phyloP scores from a whole-genome alignment of 345 rosid species.

The Gossypium longicalyx region DNA sequence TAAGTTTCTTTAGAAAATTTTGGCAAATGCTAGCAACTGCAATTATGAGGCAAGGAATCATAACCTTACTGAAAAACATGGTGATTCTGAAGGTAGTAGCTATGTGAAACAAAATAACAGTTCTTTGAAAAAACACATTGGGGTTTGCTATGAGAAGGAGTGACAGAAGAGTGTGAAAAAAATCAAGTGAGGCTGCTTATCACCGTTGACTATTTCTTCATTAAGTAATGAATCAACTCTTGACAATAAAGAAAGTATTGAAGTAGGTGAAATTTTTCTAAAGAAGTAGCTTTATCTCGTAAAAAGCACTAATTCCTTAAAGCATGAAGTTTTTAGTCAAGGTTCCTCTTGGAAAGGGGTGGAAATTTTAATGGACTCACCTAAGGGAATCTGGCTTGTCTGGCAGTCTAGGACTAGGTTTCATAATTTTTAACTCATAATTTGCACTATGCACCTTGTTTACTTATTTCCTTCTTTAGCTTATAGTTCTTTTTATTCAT shows the following conservation, averaged over 20 bases:
- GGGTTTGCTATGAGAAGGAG: constrained; percentile 19
- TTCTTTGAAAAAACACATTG: neutral
- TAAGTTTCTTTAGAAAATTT: too few species aligned
- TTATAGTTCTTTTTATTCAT: neutral
- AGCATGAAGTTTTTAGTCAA: constrained; percentile 34
- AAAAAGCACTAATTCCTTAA: constrained; percentile 20
- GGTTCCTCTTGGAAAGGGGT: constrained; percentile 56
- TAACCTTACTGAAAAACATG: neutral
- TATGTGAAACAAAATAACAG: constrained; percentile 12
- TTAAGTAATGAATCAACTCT: constrained; percentile 20
- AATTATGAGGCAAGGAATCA: too few species aligned
- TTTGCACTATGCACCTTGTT: neutral
- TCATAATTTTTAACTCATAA: constrained; percentile 14
- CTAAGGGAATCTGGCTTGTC: constrained; percentile 44
- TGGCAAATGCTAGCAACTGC: too few species aligned
- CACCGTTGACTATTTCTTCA: constrained; percentile 9
- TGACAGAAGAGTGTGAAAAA: constrained; percentile 20
- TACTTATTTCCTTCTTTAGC: neutral
- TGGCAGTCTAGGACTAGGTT: constrained; percentile 67
- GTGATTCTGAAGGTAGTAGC: constrained; percentile 19
- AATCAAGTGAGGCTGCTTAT: constrained; percentile 16
- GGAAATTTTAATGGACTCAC: constrained; percentile 50
- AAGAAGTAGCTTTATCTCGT: constrained; percentile 28
- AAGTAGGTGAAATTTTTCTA: constrained; percentile 21
- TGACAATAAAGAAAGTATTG: constrained; percentile 24